phyloP scores from a whole-genome alignment of 1,284 basidiomycete genomes.

The Cryptococcus sp. region DNA sequence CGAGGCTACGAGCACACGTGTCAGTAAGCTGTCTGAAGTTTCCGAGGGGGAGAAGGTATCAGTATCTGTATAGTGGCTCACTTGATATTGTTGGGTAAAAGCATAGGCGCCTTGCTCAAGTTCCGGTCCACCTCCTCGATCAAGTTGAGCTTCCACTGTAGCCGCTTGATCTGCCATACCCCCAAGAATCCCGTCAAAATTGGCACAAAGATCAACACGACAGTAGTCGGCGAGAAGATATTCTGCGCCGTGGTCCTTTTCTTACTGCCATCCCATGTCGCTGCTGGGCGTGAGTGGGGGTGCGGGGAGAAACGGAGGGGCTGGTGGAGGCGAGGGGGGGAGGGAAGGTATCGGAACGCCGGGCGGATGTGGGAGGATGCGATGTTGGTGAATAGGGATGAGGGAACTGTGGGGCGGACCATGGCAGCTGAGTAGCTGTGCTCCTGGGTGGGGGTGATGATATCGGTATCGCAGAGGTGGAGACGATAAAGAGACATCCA shows the following conservation, averaged over 20 bases:
- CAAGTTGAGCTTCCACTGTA: constrained; percentile 91
- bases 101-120: constrained; percentile 72
- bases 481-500: neutral
- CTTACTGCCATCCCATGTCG: neutral
- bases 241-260: constrained; percentile 4
- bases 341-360: neutral
- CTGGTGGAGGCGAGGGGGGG: too few species aligned
- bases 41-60: too few species aligned
- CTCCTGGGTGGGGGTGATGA: neutral
- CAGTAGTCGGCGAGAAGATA: constrained; percentile 59
- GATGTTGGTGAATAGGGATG: neutral
- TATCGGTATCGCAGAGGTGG: neutral
- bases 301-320: neutral
- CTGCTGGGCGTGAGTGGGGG: neutral
- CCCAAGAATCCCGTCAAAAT: constrained; percentile 89
- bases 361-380: neutral
- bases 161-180: constrained; percentile 83
- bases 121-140: constrained; percentile 95
- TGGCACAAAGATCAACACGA: constrained; percentile 81
- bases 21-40: too few species aligned
- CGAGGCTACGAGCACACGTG: constrained; percentile 33
- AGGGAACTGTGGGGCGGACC: neutral
- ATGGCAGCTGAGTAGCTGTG: neutral
- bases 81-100: constrained; percentile 83
- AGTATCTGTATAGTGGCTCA: constrained; percentile 51